phyloP scores from a whole-genome alignment of 2,329 filamentous ascomycete species.

The Stachybotrys chlorohalonatus region DNA sequence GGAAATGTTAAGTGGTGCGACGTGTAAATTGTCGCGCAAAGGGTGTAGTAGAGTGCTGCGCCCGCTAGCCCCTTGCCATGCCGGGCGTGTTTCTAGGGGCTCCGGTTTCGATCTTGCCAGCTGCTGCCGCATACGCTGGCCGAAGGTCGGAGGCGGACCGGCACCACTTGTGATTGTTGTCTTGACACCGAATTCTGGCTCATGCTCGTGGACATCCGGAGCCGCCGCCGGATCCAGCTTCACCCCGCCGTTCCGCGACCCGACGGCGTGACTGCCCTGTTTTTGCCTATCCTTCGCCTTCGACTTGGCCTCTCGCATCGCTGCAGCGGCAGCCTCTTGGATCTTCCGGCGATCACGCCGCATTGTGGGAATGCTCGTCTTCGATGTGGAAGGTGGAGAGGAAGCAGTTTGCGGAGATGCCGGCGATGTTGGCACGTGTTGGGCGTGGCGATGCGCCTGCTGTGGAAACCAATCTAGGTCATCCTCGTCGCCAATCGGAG shows the following conservation, averaged over 20 bases:
- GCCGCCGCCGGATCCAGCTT: neutral
- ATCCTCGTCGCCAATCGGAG: conserved; percentile 39
- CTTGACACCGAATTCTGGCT: conserved; percentile 1
- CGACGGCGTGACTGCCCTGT: conserved; percentile 8
- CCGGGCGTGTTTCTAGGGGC: conserved; percentile 36
- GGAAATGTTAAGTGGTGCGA: conserved; percentile 45
- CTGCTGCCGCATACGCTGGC: conserved; percentile 22
- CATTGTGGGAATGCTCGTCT: conserved; percentile 42
- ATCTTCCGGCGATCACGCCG: conserved; percentile 40
- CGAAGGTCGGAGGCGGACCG: conserved; percentile 15
- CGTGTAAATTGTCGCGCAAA: conserved; percentile 49
- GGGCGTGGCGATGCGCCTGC: conserved; percentile 9
- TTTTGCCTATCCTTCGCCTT: conserved; percentile 7
- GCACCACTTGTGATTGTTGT: conserved; percentile 17
- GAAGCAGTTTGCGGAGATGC: conserved; percentile 8
- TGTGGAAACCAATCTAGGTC: conserved; percentile 23
- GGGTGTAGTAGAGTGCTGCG: conserved; percentile 55
- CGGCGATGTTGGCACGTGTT: conserved; percentile 6
- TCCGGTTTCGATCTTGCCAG: conserved; percentile 25
- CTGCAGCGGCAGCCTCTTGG: conserved; percentile 25
- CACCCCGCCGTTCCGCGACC: conserved; percentile 1
- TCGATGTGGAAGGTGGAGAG: conserved; percentile 18
- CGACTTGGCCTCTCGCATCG: conserved; percentile 27
- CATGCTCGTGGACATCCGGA: neutral
- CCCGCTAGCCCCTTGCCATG: conserved; percentile 68